These are phyloP conservation scores for Rhizophagus prolifer DNA, from an alignment of 192 early-diverging fungal species.

Conservation along the genomic window DNA sequence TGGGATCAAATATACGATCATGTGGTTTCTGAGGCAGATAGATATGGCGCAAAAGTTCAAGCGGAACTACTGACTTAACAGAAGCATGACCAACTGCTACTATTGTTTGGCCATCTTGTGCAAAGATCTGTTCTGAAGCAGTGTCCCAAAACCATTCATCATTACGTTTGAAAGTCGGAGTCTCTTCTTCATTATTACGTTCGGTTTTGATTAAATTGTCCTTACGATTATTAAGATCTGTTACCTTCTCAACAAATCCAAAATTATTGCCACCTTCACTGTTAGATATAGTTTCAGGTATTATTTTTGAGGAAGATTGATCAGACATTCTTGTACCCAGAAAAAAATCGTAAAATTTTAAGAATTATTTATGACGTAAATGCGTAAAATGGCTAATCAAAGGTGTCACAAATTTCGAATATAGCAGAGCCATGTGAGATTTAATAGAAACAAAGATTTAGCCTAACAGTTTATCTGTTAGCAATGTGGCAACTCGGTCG, in stretches of 20 bases:
- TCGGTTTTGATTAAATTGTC: background rate
- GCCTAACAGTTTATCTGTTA: background rate
- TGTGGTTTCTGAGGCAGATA: slow-evolving; percentile 38
- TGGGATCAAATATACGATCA: slow-evolving; percentile 30
- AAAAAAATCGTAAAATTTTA: too few relatives aligned
- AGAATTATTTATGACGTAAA: too few relatives aligned
- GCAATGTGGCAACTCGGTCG: background rate
- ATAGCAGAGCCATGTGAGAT: too few relatives aligned
- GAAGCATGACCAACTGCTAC: slow-evolving; percentile 37
- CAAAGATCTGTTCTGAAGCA: slow-evolving; percentile 2
- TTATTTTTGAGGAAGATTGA: background rate
- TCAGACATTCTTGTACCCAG: background rate
- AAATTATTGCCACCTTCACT: background rate
- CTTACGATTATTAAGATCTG: background rate
- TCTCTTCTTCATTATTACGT: background rate
- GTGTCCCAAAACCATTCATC: background rate
- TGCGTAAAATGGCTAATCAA: too few relatives aligned
- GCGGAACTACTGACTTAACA: slow-evolving; percentile 38
- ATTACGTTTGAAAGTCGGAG: background rate
- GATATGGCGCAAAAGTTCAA: slow-evolving; percentile 36
- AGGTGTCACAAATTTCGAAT: too few relatives aligned
- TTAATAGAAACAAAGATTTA: too few relatives aligned
- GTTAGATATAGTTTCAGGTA: background rate
- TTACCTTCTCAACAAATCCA: background rate
- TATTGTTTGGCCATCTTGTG: slow-evolving; percentile 13